Percentiles rank a stretch among this genome's conserved stretches.
phyloP scores from a whole-genome alignment of 2,329 filamentous ascomycete genomes.

The Clarireedia monteithiana region DNA sequence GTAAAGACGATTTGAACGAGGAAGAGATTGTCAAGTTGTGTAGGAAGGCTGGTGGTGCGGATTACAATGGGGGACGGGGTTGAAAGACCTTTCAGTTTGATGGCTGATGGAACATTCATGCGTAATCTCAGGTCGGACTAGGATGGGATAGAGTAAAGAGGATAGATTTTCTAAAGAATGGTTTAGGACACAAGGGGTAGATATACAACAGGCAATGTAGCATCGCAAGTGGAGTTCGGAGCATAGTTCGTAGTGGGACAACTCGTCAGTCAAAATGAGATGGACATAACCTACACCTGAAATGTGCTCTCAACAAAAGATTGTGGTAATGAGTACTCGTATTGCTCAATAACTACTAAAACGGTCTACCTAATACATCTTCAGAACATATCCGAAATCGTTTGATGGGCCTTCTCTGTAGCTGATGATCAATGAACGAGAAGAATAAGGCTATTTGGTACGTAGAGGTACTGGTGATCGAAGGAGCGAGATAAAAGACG shows the following conservation, averaged over 20 bases:
- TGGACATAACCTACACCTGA: not conserved
- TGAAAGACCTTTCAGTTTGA: not conserved
- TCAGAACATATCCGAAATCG: constrained; percentile 19
- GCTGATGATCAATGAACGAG: constrained; percentile 16
- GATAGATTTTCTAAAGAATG: no score
- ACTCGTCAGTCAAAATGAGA: not conserved
- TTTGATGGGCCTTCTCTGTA: constrained; percentile 15
- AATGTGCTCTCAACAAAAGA: not conserved
- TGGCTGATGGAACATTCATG: no score
- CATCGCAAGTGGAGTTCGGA: not conserved
- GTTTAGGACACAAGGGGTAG: not conserved
- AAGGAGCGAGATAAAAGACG: constrained; percentile 24
- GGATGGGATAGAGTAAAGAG: not conserved
- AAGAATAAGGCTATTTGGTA: constrained; percentile 16
- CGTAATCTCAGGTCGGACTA: not conserved
- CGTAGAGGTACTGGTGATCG: constrained; percentile 9
- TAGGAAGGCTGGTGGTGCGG: constrained; percentile 60
- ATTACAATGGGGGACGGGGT: constrained; percentile 59
- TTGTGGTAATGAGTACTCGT: not conserved
- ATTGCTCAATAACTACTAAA: constrained; percentile 8
- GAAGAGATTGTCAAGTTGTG: constrained; percentile 52
- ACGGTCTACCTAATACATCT: constrained; percentile 22
- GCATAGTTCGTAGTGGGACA: not conserved
- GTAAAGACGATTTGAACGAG: constrained; percentile 53
- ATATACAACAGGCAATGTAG: not conserved